Percentiles rank a stretch among this genome's conserved stretches.
These are phyloP conservation scores for Botrytis elliptica DNA, from an alignment of 2,329 filamentous ascomycete genomes.

Conservation along the genomic window DNA sequence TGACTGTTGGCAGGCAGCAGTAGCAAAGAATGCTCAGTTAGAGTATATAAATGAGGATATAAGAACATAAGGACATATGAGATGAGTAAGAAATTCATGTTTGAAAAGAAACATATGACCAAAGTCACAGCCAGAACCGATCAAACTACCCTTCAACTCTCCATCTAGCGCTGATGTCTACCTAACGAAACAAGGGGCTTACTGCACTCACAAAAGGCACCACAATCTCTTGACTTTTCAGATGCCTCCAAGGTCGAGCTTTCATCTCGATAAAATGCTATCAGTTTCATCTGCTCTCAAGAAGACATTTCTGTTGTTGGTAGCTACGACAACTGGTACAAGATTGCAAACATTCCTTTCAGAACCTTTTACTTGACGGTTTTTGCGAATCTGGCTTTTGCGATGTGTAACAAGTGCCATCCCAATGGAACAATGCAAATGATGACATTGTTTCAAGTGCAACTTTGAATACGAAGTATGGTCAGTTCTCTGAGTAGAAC, in stretches of 20 bases:
- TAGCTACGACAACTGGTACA: too few species aligned
- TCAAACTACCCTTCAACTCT: not conserved
- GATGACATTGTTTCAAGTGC: not conserved
- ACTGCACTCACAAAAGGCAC: not conserved
- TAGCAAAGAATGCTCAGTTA: not conserved
- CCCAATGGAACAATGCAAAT: not conserved
- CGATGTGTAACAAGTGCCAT: not conserved
- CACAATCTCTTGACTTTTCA: not conserved
- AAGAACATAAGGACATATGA: not conserved
- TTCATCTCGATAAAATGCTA: too few species aligned
- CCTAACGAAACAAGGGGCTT: not conserved
- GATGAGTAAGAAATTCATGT: not conserved
- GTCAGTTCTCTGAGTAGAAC: too few species aligned
- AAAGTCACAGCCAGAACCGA: not conserved
- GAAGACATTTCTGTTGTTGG: too few species aligned
- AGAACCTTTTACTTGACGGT: too few species aligned
- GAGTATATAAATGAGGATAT: not conserved
- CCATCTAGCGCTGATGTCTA: not conserved
- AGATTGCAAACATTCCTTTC: too few species aligned
- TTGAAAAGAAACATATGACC: not conserved
- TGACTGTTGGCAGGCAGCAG: too few species aligned
- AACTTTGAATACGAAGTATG: not conserved
- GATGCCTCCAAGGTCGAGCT: not conserved
- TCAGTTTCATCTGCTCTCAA: too few species aligned
- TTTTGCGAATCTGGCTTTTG: too few species aligned